These are phyloP conservation scores for Dimocarpus longan DNA, from an alignment of 345 rosid species.

Conservation along the genomic window DNA sequence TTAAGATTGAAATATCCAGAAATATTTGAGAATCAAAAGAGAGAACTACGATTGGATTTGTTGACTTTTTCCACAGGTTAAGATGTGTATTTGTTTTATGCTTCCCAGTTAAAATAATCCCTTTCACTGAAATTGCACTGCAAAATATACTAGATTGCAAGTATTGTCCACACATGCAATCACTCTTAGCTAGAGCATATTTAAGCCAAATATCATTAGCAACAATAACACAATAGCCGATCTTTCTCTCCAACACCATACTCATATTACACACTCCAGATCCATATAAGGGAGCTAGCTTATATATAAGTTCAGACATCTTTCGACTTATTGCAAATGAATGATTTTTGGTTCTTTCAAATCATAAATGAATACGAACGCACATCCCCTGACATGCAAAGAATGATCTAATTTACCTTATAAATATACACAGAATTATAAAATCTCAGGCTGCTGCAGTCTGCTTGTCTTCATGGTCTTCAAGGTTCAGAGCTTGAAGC, in stretches of 20 bases:
- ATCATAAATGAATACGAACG: conserved; percentile 36
- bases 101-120: background rate
- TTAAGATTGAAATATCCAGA: too few species aligned
- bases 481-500: conserved; percentile 84
- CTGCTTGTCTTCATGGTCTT: conserved; percentile 52
- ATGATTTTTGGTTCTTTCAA: conserved; percentile 8
- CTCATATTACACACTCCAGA: background rate
- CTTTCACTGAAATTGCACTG: background rate
- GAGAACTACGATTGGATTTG: background rate
- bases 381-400: conserved; percentile 44
- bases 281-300: background rate
- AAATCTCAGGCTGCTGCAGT: conserved; percentile 65
- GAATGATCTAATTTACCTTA: conserved; percentile 54
- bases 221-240: conserved; percentile 11
- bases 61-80: background rate
- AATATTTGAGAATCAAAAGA: too few species aligned
- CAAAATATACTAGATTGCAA: background rate
- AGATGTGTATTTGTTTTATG: background rate
- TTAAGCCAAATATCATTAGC: conserved; percentile 9
- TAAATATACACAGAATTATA: conserved; percentile 13
- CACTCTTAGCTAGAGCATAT: conserved; percentile 1
- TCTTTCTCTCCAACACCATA: conserved; percentile 19
- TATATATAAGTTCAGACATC: background rate
- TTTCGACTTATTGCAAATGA: conserved; percentile 17
- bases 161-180: background rate